A percentile compares a stretch with the other conserved stretches of the same genome.
These are phyloP conservation scores for Dorcoceras hygrometricum DNA, from an alignment of 257 asterid species.

Conservation along the genomic window DNA sequence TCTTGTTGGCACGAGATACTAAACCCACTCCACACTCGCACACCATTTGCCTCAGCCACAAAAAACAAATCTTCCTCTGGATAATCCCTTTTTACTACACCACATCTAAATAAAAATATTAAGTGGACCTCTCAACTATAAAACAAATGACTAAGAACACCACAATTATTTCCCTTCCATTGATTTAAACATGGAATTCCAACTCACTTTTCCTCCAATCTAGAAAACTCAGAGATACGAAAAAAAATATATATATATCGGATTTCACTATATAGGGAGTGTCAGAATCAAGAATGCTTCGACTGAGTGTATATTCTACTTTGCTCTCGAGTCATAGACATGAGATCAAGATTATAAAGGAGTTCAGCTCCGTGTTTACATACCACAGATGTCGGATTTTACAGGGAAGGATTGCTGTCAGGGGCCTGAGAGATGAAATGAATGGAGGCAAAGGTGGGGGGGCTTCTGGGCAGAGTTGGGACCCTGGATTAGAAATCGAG, in stretches of 20 bases:
- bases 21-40: background rate
- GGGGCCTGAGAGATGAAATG: slow-evolving; percentile 24
- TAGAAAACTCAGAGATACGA: background rate
- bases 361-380: background rate
- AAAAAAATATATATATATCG: too few species aligned
- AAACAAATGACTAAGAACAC: background rate
- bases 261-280: too few species aligned
- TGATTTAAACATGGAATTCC: background rate
- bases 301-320: background rate
- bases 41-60: background rate
- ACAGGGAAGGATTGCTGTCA: background rate
- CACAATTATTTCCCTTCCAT: background rate
- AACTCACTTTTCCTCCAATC: background rate
- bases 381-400: background rate
- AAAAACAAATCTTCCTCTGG: background rate
- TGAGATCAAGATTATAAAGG: background rate
- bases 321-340: background rate
- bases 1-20: background rate
- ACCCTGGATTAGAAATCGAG: slow-evolving; percentile 77
- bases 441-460: slow-evolving; percentile 45
- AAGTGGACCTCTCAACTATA: background rate
- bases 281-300: background rate
- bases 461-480: slow-evolving; percentile 74
- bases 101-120: background rate
- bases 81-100: background rate